These are phyloP conservation scores for Bruguiera parviflora DNA, from an alignment of 345 rosid genomes.

Conservation along the genomic window DNA sequence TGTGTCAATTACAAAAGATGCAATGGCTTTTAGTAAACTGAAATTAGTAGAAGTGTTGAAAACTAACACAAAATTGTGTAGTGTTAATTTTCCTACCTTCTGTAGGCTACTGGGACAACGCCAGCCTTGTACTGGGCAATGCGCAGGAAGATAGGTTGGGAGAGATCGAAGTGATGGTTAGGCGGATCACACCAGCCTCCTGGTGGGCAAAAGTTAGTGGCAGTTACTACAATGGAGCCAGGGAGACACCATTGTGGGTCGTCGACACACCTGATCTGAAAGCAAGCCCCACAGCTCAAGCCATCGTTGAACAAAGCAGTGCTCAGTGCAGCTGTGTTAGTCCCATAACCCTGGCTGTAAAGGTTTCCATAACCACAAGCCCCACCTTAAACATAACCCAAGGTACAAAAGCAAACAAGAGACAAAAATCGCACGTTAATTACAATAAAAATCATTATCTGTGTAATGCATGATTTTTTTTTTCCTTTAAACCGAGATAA, in stretches of 20 bases:
- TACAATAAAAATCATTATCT: neutral
- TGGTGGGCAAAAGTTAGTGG: slow-evolving; percentile 29
- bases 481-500: too few relatives aligned
- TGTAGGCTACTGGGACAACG: slow-evolving; percentile 25
- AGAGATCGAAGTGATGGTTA: slow-evolving; percentile 27
- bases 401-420: neutral
- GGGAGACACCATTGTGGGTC: slow-evolving; percentile 29
- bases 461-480: neutral
- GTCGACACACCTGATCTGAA: slow-evolving; percentile 24
- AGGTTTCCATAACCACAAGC: slow-evolving; percentile 32
- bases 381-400: slow-evolving; percentile 7
- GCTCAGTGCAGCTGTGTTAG: slow-evolving; percentile 28
- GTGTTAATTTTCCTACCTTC: slow-evolving; percentile 14
- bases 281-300: slow-evolving; percentile 31
- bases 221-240: slow-evolving; percentile 27
- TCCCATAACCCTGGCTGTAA: slow-evolving; percentile 26
- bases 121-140: slow-evolving; percentile 29
- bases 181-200: slow-evolving; percentile 35
- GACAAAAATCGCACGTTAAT: neutral
- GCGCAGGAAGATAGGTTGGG: slow-evolving; percentile 27
- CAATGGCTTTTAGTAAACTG: neutral
- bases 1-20: too few relatives aligned
- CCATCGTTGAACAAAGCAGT: slow-evolving; percentile 28
- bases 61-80: neutral
- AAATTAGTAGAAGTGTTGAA: neutral